These are phyloP conservation scores for Monilinia fructigena DNA, from an alignment of 2,329 filamentous ascomycete species.

Conservation along the genomic window DNA sequence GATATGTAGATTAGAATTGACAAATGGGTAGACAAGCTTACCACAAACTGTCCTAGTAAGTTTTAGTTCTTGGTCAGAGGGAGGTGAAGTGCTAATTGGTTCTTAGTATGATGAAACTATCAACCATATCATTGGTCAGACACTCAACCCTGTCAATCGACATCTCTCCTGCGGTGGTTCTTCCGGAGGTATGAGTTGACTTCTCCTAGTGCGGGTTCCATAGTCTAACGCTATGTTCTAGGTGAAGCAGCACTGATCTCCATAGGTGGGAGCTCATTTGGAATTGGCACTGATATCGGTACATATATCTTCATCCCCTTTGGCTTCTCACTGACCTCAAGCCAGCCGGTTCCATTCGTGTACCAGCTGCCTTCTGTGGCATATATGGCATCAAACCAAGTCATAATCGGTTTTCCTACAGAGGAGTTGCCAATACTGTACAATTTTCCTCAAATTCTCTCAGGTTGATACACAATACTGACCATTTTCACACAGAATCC, in stretches of 20 bases:
- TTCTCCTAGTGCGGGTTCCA: background rate
- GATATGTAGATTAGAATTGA: background rate
- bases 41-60: conserved; percentile 40
- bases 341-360: conserved; percentile 31
- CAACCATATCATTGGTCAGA: conserved; percentile 45
- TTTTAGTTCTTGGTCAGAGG: background rate
- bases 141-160: conserved; percentile 57
- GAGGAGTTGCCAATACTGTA: conserved; percentile 57
- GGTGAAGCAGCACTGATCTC: conserved; percentile 35
- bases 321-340: background rate
- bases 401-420: conserved; percentile 44
- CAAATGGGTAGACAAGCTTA: conserved; percentile 38
- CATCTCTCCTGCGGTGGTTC: conserved; percentile 59
- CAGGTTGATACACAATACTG: background rate
- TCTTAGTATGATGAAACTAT: conserved; percentile 40
- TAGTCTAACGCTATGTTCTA: conserved; percentile 2
- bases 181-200: conserved; percentile 48
- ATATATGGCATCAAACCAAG: conserved; percentile 41
- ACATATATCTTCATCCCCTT: background rate
- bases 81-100: background rate
- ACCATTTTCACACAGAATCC: conserved; percentile 10
- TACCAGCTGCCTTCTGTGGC: conserved; percentile 40
- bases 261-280: conserved; percentile 31
- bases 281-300: conserved; percentile 36
- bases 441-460: background rate